phyloP scores from a whole-genome alignment of 805 yeast species.

The Ogataea populi-albae region DNA sequence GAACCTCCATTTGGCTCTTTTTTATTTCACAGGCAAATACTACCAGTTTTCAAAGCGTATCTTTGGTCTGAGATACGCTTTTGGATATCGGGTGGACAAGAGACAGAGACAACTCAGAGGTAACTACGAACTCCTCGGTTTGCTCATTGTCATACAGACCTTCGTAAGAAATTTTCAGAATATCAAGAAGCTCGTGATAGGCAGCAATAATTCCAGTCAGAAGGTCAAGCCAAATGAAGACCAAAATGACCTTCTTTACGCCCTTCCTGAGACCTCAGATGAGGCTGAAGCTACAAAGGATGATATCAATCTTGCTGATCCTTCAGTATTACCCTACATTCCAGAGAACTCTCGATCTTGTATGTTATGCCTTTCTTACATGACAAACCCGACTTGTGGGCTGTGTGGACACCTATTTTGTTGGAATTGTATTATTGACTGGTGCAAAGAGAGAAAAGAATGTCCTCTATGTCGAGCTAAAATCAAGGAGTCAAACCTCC shows the following conservation, averaged over 20 bases:
- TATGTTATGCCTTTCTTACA: slow-evolving; percentile 75
- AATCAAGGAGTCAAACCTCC: slow-evolving; percentile 57
- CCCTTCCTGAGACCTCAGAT: slow-evolving; percentile 15
- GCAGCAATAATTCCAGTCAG: slow-evolving; percentile 2
- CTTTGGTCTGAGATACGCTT: slow-evolving; percentile 75
- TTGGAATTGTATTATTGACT: slow-evolving; percentile 85
- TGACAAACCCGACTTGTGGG: slow-evolving; percentile 81
- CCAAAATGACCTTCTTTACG: slow-evolving; percentile 15
- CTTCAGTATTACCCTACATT: slow-evolving; percentile 58
- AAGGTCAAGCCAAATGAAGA: slow-evolving; percentile 5
- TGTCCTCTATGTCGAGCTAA: slow-evolving; percentile 88
- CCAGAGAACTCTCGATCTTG: slow-evolving; percentile 72
- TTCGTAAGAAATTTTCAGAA: slow-evolving; percentile 41
- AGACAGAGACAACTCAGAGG: slow-evolving; percentile 41
- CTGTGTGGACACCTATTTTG: slow-evolving; percentile 93
- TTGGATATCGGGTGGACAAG: slow-evolving; percentile 57
- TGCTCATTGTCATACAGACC: slow-evolving; percentile 53
- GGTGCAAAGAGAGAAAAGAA: slow-evolving; percentile 85
- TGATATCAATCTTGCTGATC: slow-evolving; percentile 56
- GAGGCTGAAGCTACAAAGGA: slow-evolving; percentile 7
- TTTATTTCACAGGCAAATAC: slow-evolving; percentile 80
- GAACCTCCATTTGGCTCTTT: slow-evolving; percentile 74
- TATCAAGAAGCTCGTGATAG: slow-evolving; percentile 20
- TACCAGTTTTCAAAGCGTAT: slow-evolving; percentile 75
- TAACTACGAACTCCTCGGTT: slow-evolving; percentile 76